Percentiles rank a stretch among this genome's conserved stretches.
Conservation (phyloP, 257 asterid genomes). For the Plantago ovata region DNA sequence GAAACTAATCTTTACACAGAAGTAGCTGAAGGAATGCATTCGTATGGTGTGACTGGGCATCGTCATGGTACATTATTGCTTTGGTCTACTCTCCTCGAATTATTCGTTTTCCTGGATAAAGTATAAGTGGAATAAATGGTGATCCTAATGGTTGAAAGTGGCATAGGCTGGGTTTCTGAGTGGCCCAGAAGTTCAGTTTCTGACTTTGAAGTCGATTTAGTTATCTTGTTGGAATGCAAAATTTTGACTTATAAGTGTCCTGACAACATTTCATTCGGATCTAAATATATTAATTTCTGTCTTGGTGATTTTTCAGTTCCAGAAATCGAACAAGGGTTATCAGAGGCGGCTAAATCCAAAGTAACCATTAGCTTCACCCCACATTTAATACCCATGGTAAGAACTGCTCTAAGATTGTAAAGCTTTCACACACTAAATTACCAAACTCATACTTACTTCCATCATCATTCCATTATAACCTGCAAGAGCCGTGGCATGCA, state of each 20-base stretch:
- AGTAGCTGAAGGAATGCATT: conserved; percentile 91
- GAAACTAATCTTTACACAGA: conserved; percentile 95
- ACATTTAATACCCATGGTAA: conserved; percentile 96
- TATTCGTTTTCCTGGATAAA: background rate
- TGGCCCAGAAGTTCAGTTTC: too few species aligned
- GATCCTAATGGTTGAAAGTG: background rate
- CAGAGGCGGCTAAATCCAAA: conserved; percentile 69
- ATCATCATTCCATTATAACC: conserved; percentile 17
- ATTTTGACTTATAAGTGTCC: background rate
- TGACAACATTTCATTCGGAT: background rate
- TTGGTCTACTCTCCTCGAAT: background rate
- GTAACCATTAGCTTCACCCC: conserved; percentile 99
- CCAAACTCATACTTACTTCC: background rate
- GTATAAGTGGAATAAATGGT: background rate
- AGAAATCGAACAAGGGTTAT: conserved; percentile 97
- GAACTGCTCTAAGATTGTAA: conserved; percentile 11
- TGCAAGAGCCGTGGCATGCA: conserved; percentile 96
- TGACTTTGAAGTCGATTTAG: background rate
- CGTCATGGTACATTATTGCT: conserved; percentile 69
- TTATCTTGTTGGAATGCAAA: background rate
- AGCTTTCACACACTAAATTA: conserved; percentile 1
- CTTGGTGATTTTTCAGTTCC: conserved; percentile 47
- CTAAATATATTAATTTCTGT: too few species aligned
- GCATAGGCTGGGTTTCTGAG: too few species aligned
- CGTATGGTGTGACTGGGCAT: conserved; percentile 85